phyloP scores from a whole-genome alignment of 306 rosid species.

The Begonia masoniana region DNA sequence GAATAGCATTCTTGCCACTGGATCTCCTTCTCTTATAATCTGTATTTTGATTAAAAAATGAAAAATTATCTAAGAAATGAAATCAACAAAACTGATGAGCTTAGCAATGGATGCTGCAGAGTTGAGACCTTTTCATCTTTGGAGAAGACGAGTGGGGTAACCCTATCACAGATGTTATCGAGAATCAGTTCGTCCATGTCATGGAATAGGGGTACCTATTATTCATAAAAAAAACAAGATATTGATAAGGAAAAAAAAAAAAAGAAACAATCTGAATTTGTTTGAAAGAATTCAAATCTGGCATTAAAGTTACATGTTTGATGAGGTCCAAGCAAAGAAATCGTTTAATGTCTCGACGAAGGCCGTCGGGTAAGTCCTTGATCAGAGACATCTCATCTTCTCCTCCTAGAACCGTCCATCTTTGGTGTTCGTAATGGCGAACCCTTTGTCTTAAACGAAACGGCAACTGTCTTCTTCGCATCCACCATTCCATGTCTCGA shows the following conservation, averaged over 20 bases:
- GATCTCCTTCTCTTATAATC: conserved; percentile 97
- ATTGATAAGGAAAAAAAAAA: no score
- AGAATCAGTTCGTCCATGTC: conserved; percentile 88
- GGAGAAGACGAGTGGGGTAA: conserved; percentile 73
- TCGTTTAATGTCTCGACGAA: conserved; percentile 89
- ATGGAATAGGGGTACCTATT: conserved; percentile 81
- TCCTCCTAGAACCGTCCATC: conserved; percentile 90
- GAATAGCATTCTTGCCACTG: conserved; percentile 78
- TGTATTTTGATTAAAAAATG: conserved; percentile 12
- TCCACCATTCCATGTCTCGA: conserved; percentile 99
- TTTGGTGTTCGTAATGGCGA: conserved; percentile 82
- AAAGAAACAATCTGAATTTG: no score
- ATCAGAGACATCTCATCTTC: conserved; percentile 87
- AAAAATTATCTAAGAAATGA: not conserved
- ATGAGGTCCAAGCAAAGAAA: conserved; percentile 79
- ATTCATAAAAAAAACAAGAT: not conserved
- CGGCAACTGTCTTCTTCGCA: conserved; percentile 87
- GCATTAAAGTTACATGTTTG: conserved; percentile 35
- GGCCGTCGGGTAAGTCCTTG: conserved; percentile 93
- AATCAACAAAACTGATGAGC: no score
- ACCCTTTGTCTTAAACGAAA: conserved; percentile 70
- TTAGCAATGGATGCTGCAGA: not conserved
- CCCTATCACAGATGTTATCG: conserved; percentile 92
- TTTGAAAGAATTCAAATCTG: no score
- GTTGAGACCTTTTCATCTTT: conserved; percentile 80